Evolutionary conservation across 2,329 filamentous ascomycete species (phyloP).

Genomic region (Zymoseptoria crescenta): DNA sequence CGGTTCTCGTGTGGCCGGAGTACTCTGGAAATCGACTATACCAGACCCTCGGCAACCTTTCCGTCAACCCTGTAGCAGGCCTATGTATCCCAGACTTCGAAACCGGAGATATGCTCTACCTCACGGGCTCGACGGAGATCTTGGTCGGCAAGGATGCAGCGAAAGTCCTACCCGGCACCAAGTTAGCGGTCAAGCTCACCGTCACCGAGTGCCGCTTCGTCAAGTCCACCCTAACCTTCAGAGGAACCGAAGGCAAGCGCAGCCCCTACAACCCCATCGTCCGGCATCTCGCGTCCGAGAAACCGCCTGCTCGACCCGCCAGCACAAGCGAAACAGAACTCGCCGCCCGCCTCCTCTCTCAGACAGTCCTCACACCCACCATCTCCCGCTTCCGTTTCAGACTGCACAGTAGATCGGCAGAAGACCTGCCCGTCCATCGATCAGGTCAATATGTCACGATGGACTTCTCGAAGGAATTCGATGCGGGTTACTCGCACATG

Average conservation of each 20-base stretch:
- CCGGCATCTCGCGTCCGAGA: conserved; percentile 56
- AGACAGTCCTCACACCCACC: conserved; percentile 55
- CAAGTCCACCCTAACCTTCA: conserved; percentile 57
- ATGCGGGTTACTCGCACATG: conserved; percentile 75
- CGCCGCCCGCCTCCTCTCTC: conserved; percentile 41
- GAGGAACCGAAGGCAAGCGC: conserved; percentile 49
- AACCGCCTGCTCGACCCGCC: conserved; percentile 13
- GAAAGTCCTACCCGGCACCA: conserved; percentile 57
- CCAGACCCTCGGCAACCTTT: conserved; percentile 73
- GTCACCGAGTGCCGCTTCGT: conserved; percentile 57
- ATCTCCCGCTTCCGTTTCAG: conserved; percentile 59
- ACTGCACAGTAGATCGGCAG: conserved; percentile 22
- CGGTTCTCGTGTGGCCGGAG: conserved; percentile 66
- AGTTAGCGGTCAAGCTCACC: conserved; percentile 62
- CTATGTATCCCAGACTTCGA: conserved; percentile 67
- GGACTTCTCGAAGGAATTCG: conserved; percentile 61
- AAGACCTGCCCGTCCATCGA: conserved; percentile 43
- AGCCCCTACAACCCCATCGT: conserved; percentile 76
- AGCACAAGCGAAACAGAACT: background rate
- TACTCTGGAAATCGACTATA: conserved; percentile 80
- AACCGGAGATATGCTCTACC: conserved; percentile 64
- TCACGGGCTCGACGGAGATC: conserved; percentile 61
- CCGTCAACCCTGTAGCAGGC: conserved; percentile 58
- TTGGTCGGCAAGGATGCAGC: conserved; percentile 58
- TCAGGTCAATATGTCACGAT: conserved; percentile 73